A percentile compares a stretch with the other conserved stretches of the same genome.
Conservation (phyloP, 805 yeast species). For the Henningerozyma blattae region DNA sequence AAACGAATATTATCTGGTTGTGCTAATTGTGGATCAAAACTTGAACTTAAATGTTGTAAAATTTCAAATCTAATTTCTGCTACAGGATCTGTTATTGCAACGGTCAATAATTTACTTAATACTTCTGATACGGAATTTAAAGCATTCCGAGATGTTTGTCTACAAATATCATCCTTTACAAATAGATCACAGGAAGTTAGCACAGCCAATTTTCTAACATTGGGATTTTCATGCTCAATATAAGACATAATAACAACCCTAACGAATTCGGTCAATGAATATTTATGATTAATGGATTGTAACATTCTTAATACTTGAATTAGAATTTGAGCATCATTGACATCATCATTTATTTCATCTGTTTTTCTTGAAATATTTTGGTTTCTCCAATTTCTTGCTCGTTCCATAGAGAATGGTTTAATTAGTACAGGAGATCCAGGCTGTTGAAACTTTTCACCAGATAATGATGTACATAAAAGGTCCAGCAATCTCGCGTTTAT, state of each 20-base stretch:
- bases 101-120: constrained; percentile 62
- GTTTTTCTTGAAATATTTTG: constrained; percentile 64
- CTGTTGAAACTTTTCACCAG: constrained; percentile 69
- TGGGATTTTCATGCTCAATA: constrained; percentile 66
- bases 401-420: constrained; percentile 43
- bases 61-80: constrained; percentile 80
- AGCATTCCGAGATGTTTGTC: constrained; percentile 71
- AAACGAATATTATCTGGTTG: constrained; percentile 85
- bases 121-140: constrained; percentile 77
- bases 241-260: constrained; percentile 74
- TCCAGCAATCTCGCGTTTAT: constrained; percentile 64
- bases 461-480: constrained; percentile 58
- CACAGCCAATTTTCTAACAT: constrained; percentile 76
- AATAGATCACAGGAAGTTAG: constrained; percentile 71
- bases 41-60: constrained; percentile 54
- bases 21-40: constrained; percentile 83
- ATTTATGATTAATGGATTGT: constrained; percentile 59
- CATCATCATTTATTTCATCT: constrained; percentile 31
- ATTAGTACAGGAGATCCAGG: constrained; percentile 77
- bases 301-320: constrained; percentile 73
- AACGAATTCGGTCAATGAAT: constrained; percentile 78
- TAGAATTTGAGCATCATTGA: constrained; percentile 39
- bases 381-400: constrained; percentile 70
- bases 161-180: constrained; percentile 69
- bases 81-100: constrained; percentile 80